Evolutionary conservation across 768 basidiomycete species (phyloP).

Genomic region (Mycena sanguinolenta): DNA sequence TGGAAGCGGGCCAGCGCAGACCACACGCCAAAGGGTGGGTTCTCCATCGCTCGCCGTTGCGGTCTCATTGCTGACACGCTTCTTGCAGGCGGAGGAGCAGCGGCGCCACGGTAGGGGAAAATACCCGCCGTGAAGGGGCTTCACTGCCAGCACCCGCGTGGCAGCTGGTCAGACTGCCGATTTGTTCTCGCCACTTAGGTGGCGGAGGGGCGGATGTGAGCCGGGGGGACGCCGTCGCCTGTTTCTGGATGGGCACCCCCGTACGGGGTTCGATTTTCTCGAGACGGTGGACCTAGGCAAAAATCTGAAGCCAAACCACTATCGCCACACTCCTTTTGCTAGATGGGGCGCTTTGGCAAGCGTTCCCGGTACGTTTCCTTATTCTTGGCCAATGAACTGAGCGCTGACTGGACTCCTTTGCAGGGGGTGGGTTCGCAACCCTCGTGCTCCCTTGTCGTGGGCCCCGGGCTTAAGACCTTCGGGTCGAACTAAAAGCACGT

Average conservation of each 20-base stretch:
- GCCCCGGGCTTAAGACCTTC: too few species aligned
- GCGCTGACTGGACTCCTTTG: too few species aligned
- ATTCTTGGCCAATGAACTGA: neutral
- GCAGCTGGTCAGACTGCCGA: neutral
- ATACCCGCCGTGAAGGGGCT: neutral
- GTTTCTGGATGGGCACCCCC: too few species aligned
- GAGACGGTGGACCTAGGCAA: neutral
- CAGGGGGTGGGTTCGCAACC: too few species aligned
- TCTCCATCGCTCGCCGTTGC: neutral
- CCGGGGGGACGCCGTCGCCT: too few species aligned
- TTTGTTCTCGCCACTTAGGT: neutral
- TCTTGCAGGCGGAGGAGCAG: neutral
- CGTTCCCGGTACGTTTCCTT: slow-evolving; percentile 8
- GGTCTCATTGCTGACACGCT: neutral
- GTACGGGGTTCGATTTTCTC: too few species aligned
- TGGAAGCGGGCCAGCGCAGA: too few species aligned
- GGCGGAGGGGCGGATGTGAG: too few species aligned
- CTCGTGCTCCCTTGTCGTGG: too few species aligned
- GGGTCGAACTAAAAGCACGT: too few species aligned
- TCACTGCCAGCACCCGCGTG: neutral
- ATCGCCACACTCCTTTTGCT: neutral
- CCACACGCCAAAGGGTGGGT: neutral
- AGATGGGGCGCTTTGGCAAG: too few species aligned
- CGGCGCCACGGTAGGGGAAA: neutral
- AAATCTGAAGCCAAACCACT: neutral